Base-by-base conservation (phyloP, 2,329 filamentous ascomycete genomes). In the Coniochaeta prunicola region DNA sequence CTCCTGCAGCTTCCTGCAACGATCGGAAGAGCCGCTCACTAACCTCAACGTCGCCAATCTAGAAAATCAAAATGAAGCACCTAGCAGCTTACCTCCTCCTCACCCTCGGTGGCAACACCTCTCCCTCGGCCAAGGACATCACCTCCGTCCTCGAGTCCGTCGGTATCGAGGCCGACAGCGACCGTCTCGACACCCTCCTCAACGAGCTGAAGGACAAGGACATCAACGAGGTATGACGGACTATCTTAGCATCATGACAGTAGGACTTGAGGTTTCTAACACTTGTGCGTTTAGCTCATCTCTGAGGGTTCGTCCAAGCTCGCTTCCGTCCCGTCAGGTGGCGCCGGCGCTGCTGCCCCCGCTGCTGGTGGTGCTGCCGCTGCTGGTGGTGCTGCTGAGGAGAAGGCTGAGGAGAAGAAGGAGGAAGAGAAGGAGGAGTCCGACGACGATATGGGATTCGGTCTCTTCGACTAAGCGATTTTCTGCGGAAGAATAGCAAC, bases 21-120 rank as follows among this genome's bases (percentile, higher is more conserved):
- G 5, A 24, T 5, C 40, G 17, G 13, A 55, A 34, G 53, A 55
- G 33, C 53, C 15, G 4, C 17, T 56, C 34, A 34, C 54, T 56
- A 26, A 56, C 54, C 17, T 40, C 31, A 8, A 26, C 17, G 17
- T 42, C 36, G 36, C 57, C 57, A 60, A 67, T 68, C 73, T 69
- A 73, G 77, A 74, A 71, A 66, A 69, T 71, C 77, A 96, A 88
- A 91, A 97, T 99, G 94, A 97, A 99, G 92, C 89, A 97, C 83
- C 89, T 99, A 83, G 94, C 94, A 77, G 93, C 94, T 77, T 97
- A 96, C 87, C 92, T 99, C 75, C 93, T 99, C 76, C 91, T 97
- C 79, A 81, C 82, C 82, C 89, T 97, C 70, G 93, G 85, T 77
- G 94, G 94, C 81, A 97, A 97, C 86, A 77, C 84, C 82, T 86